A percentile compares a stretch with the other conserved stretches of the same genome.
Conservation (phyloP, 768 basidiomycete genomes). For the Collybia nuda region DNA sequence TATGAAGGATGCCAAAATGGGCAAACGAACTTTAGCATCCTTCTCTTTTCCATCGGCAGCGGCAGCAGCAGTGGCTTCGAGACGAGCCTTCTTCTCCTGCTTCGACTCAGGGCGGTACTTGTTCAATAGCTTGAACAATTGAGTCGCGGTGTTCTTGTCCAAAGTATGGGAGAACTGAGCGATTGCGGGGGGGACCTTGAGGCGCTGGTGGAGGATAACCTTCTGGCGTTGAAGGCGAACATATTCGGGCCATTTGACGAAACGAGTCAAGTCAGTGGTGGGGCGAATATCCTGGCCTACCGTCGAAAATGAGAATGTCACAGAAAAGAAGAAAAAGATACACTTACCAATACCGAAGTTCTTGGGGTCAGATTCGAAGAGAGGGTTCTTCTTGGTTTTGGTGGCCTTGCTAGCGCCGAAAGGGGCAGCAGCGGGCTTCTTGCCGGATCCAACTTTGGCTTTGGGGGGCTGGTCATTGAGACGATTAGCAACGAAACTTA, state of each 20-base stretch:
- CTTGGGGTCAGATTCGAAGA: constrained; percentile 87
- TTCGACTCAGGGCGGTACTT: constrained; percentile 96
- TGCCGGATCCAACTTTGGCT: constrained; percentile 66
- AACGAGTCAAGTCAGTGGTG: constrained; percentile 88
- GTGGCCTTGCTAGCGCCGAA: constrained; percentile 74
- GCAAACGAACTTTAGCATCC: constrained; percentile 40
- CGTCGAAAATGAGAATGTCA: not conserved
- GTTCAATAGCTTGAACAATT: constrained; percentile 97
- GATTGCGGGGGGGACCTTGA: constrained; percentile 98
- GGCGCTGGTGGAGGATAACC: constrained; percentile 95
- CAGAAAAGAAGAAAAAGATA: not conserved
- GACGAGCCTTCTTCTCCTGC: constrained; percentile 96
- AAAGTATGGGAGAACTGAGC: constrained; percentile 97
- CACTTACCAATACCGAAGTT: constrained; percentile 93
- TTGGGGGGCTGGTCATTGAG: constrained; percentile 95
- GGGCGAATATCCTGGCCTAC: constrained; percentile 93
- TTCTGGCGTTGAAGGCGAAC: constrained; percentile 97
- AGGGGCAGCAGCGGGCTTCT: constrained; percentile 86
- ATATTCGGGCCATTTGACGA: constrained; percentile 99
- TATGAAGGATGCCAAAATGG: not conserved
- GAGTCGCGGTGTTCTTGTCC: constrained; percentile 99
- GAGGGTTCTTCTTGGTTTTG: constrained; percentile 89
- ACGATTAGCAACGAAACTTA: constrained; percentile 54
- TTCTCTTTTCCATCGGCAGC: constrained; percentile 73
- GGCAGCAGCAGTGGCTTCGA: constrained; percentile 73